Percentiles rank a stretch among this genome's conserved stretches.
Evolutionary conservation across 768 basidiomycete genomes (phyloP).

Genomic region (Termitomyces sp.): DNA sequence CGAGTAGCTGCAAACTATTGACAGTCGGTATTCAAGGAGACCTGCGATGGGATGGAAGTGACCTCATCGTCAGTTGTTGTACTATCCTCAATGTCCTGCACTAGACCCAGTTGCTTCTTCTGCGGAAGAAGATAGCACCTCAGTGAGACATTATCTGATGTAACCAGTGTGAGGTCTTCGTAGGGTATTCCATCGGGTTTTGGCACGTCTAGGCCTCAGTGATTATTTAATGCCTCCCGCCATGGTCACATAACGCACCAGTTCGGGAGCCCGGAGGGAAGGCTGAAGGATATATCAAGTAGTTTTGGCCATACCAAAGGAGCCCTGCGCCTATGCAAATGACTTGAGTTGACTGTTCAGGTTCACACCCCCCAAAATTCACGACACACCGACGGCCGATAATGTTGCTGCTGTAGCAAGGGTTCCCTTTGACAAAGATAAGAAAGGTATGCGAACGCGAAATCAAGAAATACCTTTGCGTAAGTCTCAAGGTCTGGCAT

Average conservation of each 20-base stretch:
- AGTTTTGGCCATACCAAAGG: conserved; percentile 83
- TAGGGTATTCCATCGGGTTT: conserved; percentile 69
- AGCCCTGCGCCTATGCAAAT: conserved; percentile 56
- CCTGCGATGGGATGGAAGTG: not conserved
- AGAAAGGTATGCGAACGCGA: not conserved
- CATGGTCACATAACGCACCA: conserved; percentile 34
- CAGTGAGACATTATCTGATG: conserved; percentile 69
- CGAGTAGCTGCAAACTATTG: conserved; percentile 43
- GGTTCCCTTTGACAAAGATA: conserved; percentile 35
- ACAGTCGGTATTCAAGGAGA: not conserved
- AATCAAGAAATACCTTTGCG: conserved; percentile 35
- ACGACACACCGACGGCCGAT: conserved; percentile 48
- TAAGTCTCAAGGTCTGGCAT: conserved; percentile 44
- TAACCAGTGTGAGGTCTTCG: conserved; percentile 67
- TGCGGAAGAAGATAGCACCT: conserved; percentile 77
- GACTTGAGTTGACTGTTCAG: not conserved
- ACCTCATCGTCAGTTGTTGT: conserved; percentile 59
- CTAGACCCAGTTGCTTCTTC: conserved; percentile 40
- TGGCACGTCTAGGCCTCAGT: conserved; percentile 59
- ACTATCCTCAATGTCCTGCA: conserved; percentile 29
- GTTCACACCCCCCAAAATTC: not conserved
- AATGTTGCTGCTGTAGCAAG: conserved; percentile 54
- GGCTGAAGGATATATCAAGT: conserved; percentile 86
- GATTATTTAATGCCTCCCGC: conserved; percentile 9
- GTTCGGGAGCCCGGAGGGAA: conserved; percentile 75